These are phyloP conservation scores for Micractinium sp. DNA, from an alignment of 139 green algal species.

Conservation along the genomic window DNA sequence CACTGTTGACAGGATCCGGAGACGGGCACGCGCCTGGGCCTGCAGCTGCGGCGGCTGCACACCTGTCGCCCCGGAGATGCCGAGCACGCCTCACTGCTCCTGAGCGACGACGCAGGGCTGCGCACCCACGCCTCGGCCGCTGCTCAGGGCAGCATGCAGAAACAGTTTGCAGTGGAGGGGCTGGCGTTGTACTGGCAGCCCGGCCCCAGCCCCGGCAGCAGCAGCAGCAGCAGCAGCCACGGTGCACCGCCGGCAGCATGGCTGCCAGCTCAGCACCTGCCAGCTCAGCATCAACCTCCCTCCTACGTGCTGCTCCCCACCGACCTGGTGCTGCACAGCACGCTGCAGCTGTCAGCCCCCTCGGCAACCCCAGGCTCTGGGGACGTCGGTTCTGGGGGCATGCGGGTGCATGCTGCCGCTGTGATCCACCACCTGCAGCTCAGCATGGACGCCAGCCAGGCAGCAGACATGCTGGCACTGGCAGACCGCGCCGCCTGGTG, in stretches of 20 bases:
- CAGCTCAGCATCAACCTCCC: neutral
- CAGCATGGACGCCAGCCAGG: conserved; percentile 15
- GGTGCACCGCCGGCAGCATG: neutral
- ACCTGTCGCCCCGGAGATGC: conserved; percentile 20
- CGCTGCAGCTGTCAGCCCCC: conserved; percentile 22
- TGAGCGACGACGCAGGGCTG: neutral
- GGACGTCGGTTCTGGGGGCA: neutral
- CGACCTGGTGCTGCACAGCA: conserved; percentile 20
- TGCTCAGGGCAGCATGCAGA: conserved; percentile 28
- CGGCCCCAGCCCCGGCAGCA: neutral
- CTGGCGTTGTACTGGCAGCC: conserved; percentile 38
- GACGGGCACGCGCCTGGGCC: conserved; percentile 11
- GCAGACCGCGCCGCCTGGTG: conserved; percentile 30
- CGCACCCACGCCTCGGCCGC: neutral
- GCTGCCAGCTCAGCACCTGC: neutral
- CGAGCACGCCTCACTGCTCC: neutral
- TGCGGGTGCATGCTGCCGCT: conserved; percentile 16
- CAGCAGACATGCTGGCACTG: conserved; percentile 22
- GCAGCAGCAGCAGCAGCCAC: neutral
- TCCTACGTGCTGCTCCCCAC: conserved; percentile 29
- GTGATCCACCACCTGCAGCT: conserved; percentile 26
- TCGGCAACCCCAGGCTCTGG: neutral
- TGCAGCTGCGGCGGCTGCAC: conserved; percentile 32
- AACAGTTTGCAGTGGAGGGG: conserved; percentile 39
- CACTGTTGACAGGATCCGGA: conserved; percentile 5